Evolutionary conservation across 1,284 basidiomycete species (phyloP).

Genomic region (Amylostereum areolatum): DNA sequence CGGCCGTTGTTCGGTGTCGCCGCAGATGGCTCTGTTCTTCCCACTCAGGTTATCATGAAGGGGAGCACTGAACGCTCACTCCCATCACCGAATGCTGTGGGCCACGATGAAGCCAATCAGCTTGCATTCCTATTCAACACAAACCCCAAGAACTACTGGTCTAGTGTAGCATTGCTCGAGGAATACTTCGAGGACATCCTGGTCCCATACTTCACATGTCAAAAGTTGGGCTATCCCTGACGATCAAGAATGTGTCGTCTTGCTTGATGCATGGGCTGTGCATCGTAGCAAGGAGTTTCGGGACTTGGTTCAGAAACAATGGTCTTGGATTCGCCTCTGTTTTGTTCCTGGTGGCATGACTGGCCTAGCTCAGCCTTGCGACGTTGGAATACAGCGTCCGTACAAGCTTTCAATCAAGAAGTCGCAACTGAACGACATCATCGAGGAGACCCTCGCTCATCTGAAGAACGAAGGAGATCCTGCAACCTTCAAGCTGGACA

Average conservation of each 20-base stretch:
- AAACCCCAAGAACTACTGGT: constrained; percentile 32
- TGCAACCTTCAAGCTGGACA: constrained; percentile 11
- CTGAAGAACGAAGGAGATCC: constrained; percentile 7
- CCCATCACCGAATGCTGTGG: constrained; percentile 10
- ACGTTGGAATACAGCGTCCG: constrained; percentile 21
- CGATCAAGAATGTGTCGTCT: constrained; percentile 20
- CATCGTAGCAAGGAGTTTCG: constrained; percentile 28
- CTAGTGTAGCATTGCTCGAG: constrained; percentile 28
- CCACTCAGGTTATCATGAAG: constrained; percentile 24
- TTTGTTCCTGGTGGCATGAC: constrained; percentile 20
- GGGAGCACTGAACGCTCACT: constrained; percentile 19
- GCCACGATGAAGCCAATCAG: constrained; percentile 12
- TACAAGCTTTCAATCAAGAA: constrained; percentile 18
- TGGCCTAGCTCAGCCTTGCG: constrained; percentile 18
- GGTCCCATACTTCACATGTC: constrained; percentile 5
- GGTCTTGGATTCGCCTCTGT: constrained; percentile 16
- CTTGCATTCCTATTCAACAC: constrained; percentile 19
- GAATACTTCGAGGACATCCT: constrained; percentile 21
- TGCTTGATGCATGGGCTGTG: constrained; percentile 32
- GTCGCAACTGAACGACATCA: constrained; percentile 8
- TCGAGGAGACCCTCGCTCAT: constrained; percentile 13
- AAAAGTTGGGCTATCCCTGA: constrained; percentile 16
- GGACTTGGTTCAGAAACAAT: constrained; percentile 18
- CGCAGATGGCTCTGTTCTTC: constrained; percentile 21
- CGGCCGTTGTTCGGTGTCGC: constrained; percentile 23